Evolutionary conservation across 2,329 filamentous ascomycete genomes (phyloP).

Genomic region (Immersiporthe knoxdaviesiana): DNA sequence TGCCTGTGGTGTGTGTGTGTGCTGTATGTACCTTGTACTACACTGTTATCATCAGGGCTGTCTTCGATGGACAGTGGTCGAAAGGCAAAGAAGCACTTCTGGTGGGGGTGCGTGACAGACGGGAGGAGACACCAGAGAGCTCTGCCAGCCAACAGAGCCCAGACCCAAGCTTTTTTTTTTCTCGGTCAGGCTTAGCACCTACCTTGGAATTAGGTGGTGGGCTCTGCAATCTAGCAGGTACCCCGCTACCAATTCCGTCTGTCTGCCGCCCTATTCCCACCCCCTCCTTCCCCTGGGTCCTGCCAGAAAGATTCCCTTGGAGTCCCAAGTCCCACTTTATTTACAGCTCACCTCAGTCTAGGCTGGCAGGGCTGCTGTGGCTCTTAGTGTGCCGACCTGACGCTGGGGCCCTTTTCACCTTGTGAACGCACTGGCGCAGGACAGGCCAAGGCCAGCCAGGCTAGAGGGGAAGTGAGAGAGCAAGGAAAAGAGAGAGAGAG

Average conservation of each 20-base stretch:
- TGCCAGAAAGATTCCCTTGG: conserved; percentile 13
- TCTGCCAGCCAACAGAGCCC: neutral
- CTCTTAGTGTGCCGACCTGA: conserved; percentile 12
- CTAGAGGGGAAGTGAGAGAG: too few species aligned
- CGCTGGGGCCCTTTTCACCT: conserved; percentile 12
- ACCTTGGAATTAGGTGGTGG: conserved; percentile 17
- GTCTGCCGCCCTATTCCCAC: conserved; percentile 6
- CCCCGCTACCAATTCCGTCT: conserved; percentile 26
- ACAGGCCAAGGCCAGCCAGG: too few species aligned
- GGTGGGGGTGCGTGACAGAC: neutral
- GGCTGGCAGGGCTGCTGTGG: conserved; percentile 16
- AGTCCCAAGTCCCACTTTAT: conserved; percentile 13
- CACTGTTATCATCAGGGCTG: neutral
- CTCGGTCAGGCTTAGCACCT: too few species aligned
- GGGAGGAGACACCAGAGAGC: neutral
- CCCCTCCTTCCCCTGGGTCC: conserved; percentile 17
- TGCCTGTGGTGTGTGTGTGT: neutral
- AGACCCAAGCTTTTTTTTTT: neutral
- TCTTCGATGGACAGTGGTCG: neutral
- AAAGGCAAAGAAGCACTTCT: neutral
- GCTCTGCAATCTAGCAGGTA: conserved; percentile 25
- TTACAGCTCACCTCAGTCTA: conserved; percentile 14
- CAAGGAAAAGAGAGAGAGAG: neutral
- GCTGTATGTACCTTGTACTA: neutral
- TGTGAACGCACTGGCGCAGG: conserved; percentile 3